Base-by-base conservation (phyloP, 768 basidiomycete genomes). In the Solioccasus polychromus region DNA sequence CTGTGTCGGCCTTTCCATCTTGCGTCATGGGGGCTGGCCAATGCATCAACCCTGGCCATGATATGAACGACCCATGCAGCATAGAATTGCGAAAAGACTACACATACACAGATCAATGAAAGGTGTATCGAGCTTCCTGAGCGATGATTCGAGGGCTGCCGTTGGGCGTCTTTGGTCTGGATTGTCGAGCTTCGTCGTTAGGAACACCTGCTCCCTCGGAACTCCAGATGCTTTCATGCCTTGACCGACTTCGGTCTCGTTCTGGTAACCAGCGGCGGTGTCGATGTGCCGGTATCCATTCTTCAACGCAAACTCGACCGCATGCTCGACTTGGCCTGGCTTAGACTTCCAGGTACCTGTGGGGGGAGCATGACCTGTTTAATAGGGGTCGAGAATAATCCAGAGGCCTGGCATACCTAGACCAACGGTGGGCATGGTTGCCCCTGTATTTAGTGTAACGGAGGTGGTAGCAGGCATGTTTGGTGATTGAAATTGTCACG, bases 201-300 rank as follows among this genome's bases (percentile, higher is more conserved):
- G 67, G 76, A 93, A 94, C 66, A 94, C 76, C 45, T 82, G 71
- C 28, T 71, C 70, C 46, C 92, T 79, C 5, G 80, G 73, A 14
- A 92, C 79, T 10, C 88, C 90, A 19, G 83, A 85, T 11, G 73
- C 72, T 39, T 59, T 82, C 68, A 93, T 83, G 24, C 91, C 92
- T 43, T 80, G 58, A 12, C 91, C 92, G 35, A 94, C 92, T 64
- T 89, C 88, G 28, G 72, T 69, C 67, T 93, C 88, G 60, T 92
- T 92, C 41, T 67, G 68, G 62, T 88, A 87, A 6, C 71, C 82
- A 18, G 80, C 69, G 9, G 85, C 86, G 44, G 82, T 87, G 62
- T 84, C 85, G 60, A 83, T 80, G 59, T 75, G 83, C 62, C 57
- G 78, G 73, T 92, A 93, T 3, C 90, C 92, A 35, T 71, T 69